Evolutionary conservation across 345 rosid species (phyloP), one percentile per base, ranked within the genome.

Genomic region (Fremontodendron californicum): DNA sequence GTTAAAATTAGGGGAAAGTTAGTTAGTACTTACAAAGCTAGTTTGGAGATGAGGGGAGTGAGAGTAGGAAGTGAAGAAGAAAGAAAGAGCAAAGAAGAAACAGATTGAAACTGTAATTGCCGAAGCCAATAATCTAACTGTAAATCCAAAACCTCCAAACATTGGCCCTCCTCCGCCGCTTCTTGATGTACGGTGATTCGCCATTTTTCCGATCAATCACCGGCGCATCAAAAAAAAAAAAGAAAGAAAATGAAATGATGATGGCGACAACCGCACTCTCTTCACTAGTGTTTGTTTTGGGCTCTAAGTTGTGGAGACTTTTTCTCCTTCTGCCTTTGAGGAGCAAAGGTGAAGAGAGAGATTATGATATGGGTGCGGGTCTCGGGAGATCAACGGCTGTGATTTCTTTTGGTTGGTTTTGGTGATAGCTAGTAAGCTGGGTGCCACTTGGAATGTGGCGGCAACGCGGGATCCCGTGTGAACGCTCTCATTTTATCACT

Each of bases 1-100:
- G 57, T 31, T 18, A 61, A 29, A 37, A 16, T 12, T 15, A 13
- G 66, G 73, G 52, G 61, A 75, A 54, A 40, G 33, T 5, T 31
- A 37, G 29, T 23, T 16, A 18, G 13, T 0, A 76, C 90, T 86
- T 77, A 94, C 98, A 77, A 85, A 79, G 87, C 37, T 68, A 48
- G 73, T 31, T 52, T 66, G 82, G 40, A 84, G 83, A 81, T 86
- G 84, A 80, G 90, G 72, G 40, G 90, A 78, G 75, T 74, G 80
- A 71, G 88, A 84, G 39, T 82, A 85, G 9, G 88, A 85, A 81
- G 87, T 81, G 85, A 83, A 85, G 75, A 93, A 77, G 42, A 87
- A 80, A 1, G 94, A 86, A 67, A 85, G 73, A 65, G 84, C 63
- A 85, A 92, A 76, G 86, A 86, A 87, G 81, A 91, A 74, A 82